Base-by-base conservation (phyloP, 306 rosid genomes). In the Medicago arabica region DNA sequence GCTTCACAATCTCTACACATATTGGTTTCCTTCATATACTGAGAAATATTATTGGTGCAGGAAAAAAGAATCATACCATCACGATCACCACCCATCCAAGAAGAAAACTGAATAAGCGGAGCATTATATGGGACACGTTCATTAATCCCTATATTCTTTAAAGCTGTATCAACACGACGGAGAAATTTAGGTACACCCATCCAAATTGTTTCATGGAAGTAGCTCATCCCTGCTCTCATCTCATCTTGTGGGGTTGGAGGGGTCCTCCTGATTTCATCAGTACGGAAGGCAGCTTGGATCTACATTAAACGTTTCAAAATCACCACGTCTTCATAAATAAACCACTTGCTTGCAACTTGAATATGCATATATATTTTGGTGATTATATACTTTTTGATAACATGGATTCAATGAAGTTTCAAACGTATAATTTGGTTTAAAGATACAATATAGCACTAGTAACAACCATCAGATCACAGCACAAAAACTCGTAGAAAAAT, bases 21-120 rank as follows among this genome's bases (percentile, higher is more conserved):
- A 28, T 28, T 28, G 4, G 31, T 28, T 28, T 28, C 31, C 31
- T 28, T 28, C 31, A 28, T 28, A 28, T 28, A 28, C 31, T 28
- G 31, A 28, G 31, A 28, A 28, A 28, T 28, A 28, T 28, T 28
- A 28, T 28, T 28, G 1, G 31, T 28, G 31, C 4, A 28, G 31
- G 31, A 1, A 28, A 28, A 28, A 76, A 76, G 72, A 60, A 64
- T 4, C 72, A 23, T 92, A 96, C 99, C 99, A 81, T 96, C 99
- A 60, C 99, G 99, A 71, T 96, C 99, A 79, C 99, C 99, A 54
- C 99, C 99, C 99, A 96, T 96, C 99, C 99, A 96, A 71, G 99
- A 96, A 23, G 99, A 92, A 79, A 96, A 96, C 54, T 96, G 99
- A 83, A 96, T 96, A 65, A 96, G 91, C 6, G 99, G 99, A 17